Evolutionary conservation across 257 asterid species (phyloP), one percentile per base, ranked within the genome.

Genomic region (Asclepias syriaca): DNA sequence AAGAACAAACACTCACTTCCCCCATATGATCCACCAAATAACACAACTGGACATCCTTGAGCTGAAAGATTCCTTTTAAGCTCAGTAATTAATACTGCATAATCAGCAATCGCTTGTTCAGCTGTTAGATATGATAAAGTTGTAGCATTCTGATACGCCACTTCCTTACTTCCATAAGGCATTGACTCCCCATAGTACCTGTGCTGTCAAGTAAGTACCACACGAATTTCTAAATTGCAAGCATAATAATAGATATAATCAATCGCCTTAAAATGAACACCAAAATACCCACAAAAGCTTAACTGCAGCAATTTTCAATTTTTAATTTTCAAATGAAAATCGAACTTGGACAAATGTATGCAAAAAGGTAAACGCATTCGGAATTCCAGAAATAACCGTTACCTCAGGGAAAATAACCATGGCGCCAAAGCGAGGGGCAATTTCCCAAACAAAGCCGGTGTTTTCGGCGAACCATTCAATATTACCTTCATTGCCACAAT

Each of bases 21-120:
- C 71, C 97, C 99, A 78, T 94, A 94, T 11, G 99, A 94, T 84
- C 99, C 99, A 74, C 99, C 97, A 73, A 94, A 89, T 59, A 94
- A 81, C 74, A 94, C 93, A 1, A 89, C 97, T 24, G 96, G 97
- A 58, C 87, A 88, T 64, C 84, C 91, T 69, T 88, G 89, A 7
- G 96, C 96, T 72, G 97, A 89, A 63, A 88, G 75, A 81, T 91
- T 87, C 71, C 81, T 81, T 75, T 91, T 94, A 74, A 94, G 77
- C 81, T 91, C 96, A 51, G 93, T 91, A 70, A 93, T 85, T 76
- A 93, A 78, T 55, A 94, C 86, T 13, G 97, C 91, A 66, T 77
- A 94, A 87, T 93, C 98, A 77, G 96, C 95, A 70, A 93, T 84
- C 2, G 97, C 98, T 71, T 93, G 98, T 73, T 94, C 98, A 9